Evolutionary conservation across 176 grass and related monocot species (phyloP).

Genomic region (Ananas comosus): DNA sequence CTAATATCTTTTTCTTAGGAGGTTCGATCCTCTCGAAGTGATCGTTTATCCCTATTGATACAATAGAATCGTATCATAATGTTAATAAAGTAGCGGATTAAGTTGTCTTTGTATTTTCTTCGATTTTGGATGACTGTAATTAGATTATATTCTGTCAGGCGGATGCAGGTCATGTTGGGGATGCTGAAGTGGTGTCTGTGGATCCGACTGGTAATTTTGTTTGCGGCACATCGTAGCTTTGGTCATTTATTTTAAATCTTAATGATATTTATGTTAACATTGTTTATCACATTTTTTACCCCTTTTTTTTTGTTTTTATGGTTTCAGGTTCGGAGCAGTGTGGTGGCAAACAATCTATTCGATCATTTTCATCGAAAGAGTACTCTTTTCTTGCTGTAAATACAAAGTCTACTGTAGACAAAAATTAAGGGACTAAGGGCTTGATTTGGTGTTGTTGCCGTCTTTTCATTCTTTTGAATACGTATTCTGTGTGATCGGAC

Average conservation of each 20-base stretch:
- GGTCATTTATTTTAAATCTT: not conserved
- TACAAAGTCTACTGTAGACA: constrained; percentile 6
- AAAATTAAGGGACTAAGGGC: not conserved
- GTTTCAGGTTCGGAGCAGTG: constrained; percentile 31
- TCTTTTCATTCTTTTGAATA: not conserved
- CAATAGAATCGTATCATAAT: too few relatives aligned
- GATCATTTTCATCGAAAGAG: constrained; percentile 63
- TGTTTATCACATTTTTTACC: constrained; percentile 9
- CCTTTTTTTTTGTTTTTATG: constrained; percentile 22
- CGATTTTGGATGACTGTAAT: constrained; percentile 3
- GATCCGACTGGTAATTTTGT: constrained; percentile 21
- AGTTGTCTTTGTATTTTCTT: not conserved
- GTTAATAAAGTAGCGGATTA: not conserved
- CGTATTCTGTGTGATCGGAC: not conserved
- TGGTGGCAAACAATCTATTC: constrained; percentile 9
- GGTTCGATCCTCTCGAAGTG: too few relatives aligned
- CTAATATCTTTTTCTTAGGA: too few relatives aligned
- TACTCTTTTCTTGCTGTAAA: constrained; percentile 46
- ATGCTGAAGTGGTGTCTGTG: constrained; percentile 5
- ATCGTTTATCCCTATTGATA: too few relatives aligned
- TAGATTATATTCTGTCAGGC: constrained; percentile 14
- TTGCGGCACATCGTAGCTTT: not conserved
- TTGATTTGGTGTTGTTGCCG: constrained; percentile 8
- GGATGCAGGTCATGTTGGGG: constrained; percentile 7
- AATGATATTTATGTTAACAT: not conserved